A percentile compares a stretch with the other conserved stretches of the same genome.
Conservation (phyloP, 257 asterid species). For the Verbascum thapsus region DNA sequence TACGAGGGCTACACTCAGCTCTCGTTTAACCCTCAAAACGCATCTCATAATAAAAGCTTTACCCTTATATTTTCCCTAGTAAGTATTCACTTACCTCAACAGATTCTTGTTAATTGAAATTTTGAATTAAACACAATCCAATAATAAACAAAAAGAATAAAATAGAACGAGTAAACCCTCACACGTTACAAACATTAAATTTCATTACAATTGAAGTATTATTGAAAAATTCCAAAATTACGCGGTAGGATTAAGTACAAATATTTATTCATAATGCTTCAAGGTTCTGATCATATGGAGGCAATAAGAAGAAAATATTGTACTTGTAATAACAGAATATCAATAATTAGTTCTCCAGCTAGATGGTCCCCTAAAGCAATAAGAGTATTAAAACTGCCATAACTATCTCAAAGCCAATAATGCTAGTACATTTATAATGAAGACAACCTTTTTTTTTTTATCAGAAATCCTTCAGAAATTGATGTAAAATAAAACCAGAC, state of each 20-base stretch:
- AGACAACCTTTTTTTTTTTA: background rate
- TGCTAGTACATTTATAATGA: background rate
- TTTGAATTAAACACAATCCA: background rate
- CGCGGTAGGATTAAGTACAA: too few species aligned
- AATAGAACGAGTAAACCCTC: background rate
- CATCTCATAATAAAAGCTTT: background rate
- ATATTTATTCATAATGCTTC: too few species aligned
- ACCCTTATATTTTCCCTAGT: background rate
- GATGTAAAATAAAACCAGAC: background rate
- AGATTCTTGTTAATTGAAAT: background rate
- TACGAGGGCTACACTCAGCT: background rate
- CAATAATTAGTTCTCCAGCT: background rate
- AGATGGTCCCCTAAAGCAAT: background rate
- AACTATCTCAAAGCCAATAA: background rate
- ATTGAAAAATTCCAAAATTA: too few species aligned
- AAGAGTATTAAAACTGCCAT: background rate
- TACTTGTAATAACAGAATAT: background rate
- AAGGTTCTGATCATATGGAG: too few species aligned
- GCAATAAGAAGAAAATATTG: background rate
- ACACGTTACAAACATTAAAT: background rate
- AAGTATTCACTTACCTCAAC: background rate
- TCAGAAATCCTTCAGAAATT: background rate
- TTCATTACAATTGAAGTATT: too few species aligned
- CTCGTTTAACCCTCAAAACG: background rate
- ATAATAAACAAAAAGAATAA: background rate